Base-by-base conservation (phyloP, 257 asterid genomes). In the Ligustrum vulgare region DNA sequence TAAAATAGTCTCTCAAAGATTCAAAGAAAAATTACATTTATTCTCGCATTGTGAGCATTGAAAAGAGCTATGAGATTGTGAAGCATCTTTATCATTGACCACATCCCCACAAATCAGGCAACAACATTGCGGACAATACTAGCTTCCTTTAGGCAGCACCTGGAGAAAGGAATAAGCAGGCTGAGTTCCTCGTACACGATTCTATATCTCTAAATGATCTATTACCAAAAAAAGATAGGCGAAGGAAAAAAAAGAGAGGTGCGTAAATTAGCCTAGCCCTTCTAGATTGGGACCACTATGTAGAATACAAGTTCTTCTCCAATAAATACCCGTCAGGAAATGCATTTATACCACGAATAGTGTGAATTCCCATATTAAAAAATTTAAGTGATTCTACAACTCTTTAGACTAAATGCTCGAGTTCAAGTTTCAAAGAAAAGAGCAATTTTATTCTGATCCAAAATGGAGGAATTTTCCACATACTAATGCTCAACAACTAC, bases 71-170 rank as follows among this genome's bases (percentile, higher is more conserved):
- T 75, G 85, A 78, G 78, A 45, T 76, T 84, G 78, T 68, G 89
- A 75, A 84, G 81, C 73, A 78, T 87, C 96, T 71, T 80, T 84
- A 71, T 82, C 84, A 75, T 73, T 80, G 72, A 85, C 98, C 49
- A 85, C 89, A 80, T 86, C 88, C 78, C 86, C 91, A 83, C 99
- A 95, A 84, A 86, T 84, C 85, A 72, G 91, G 86, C 99, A 95
- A 65, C 96, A 87, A 84, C 99, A 95, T 73, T 91, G 96, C n/a
- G 93, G 89, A 76, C 99, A 95, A 74, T 91, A 95, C 99, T 98
- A 95, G 75, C 87, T 88, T 85, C 99, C 99, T 85, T 93, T 98
- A 62, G 98, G 98, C 73, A 95, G 85, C 72, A 93, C 97, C 99
- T 95, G 91, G 66, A 72, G 62, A 79, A 71, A 71, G 76, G 75